Evolutionary conservation across 2,329 filamentous ascomycete genomes (phyloP).

Genomic region (Calcarisporium arbuscula): DNA sequence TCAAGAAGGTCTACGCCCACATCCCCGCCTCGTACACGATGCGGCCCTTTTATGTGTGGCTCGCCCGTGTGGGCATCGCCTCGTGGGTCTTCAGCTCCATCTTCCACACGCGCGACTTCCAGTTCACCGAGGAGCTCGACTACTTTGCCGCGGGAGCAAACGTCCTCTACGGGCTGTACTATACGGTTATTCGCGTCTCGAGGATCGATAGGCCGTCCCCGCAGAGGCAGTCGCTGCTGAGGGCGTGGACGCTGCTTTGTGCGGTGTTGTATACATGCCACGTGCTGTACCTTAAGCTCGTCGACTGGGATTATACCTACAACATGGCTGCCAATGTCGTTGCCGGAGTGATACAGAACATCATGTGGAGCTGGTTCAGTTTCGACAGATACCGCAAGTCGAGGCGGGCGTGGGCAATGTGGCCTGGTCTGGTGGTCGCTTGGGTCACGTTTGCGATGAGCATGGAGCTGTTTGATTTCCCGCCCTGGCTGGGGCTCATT

Average conservation of each 20-base stretch:
- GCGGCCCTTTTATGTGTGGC: conserved; percentile 70
- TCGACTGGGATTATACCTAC: conserved; percentile 92
- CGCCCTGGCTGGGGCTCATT: conserved; percentile 72
- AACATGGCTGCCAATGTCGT: conserved; percentile 95
- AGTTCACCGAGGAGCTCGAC: conserved; percentile 83
- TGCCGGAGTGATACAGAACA: conserved; percentile 71
- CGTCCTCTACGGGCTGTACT: conserved; percentile 88
- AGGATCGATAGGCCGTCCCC: conserved; percentile 60
- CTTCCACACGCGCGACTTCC: conserved; percentile 88
- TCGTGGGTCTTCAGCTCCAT: conserved; percentile 86
- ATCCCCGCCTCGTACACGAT: conserved; percentile 71
- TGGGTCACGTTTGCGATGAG: conserved; percentile 95
- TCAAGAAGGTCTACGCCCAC: conserved; percentile 59
- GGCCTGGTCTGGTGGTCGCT: conserved; percentile 84
- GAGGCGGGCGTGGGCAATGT: conserved; percentile 72
- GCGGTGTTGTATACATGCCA: conserved; percentile 65
- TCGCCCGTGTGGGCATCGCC: conserved; percentile 74
- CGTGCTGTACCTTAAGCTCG: conserved; percentile 75
- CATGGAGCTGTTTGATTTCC: conserved; percentile 89
- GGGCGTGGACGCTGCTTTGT: conserved; percentile 73
- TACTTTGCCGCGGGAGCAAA: conserved; percentile 90
- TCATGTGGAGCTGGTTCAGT: conserved; percentile 82
- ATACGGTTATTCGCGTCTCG: conserved; percentile 74
- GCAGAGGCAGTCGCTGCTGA: conserved; percentile 45
- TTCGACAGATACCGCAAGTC: conserved; percentile 65